Base-by-base conservation (phyloP, 345 rosid genomes). In the Salix brachista region DNA sequence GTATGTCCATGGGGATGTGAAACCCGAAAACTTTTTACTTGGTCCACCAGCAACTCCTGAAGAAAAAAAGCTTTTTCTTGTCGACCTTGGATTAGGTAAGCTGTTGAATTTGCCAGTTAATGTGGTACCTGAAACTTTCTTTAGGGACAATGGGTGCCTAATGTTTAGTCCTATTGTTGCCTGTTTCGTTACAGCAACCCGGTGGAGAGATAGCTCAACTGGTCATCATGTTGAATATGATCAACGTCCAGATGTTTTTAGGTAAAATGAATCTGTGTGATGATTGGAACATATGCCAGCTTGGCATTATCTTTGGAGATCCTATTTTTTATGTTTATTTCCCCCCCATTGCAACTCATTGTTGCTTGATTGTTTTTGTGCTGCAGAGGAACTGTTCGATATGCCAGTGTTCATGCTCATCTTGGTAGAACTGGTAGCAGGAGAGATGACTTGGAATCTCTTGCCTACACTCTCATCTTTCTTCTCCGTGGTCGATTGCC, bases 381-480 rank as follows among this genome's bases (percentile, higher is more conserved):
- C 62, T 84, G 79, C 89, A 95, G 99, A 85, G 99, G 98, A 83
- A 95, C 99, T 5, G 94, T 95, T 67, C 90, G 99, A 48, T 95
- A 95, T 86, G 97, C 99, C 73, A 95, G 99, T 82, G 99, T 88
- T 4, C 99, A 95, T 89, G 93, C 99, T 78, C 99, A 95, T 86
- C 95, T 95, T 76, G 99, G 99, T 72, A 88, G 99, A 85, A 91
- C 97, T 69, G 92, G 96, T 72, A 95, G 99, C 85, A 78, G 99
- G 82, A 91, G 99, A 79, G 99, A 95, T 85, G 99, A 95, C 84
- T 75, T 95, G 54, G 99, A 95, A 80, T 95, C 99, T 79, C 97
- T 95, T 82, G 99, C 99, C 28, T 95, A 93, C 88, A 95, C 99
- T 32, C 96, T 95, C 76, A 83, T 95, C 86, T 95, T 95, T 80